These are phyloP conservation scores for Pythium phragmiticola DNA, from an alignment of 352 stramenopile species.

Conservation along the genomic window DNA sequence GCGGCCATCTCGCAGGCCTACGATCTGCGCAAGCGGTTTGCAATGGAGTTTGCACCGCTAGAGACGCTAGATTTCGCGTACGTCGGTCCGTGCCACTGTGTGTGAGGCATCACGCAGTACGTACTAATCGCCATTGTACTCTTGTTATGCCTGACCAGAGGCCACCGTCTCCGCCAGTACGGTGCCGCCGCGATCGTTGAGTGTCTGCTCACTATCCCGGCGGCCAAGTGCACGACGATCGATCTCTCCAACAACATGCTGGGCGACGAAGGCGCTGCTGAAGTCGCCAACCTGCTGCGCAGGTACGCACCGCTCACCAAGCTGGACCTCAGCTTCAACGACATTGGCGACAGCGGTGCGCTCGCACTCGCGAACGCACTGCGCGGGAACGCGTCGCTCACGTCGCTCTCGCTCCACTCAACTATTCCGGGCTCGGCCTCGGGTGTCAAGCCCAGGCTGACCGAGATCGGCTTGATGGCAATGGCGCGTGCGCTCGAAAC, in stretches of 20 bases:
- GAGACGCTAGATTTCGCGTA: constrained; percentile 41
- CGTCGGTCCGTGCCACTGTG: neutral
- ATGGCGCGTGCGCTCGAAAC: constrained; percentile 37
- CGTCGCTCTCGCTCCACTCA: constrained; percentile 47
- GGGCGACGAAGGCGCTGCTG: constrained; percentile 52
- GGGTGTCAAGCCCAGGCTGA: constrained; percentile 32
- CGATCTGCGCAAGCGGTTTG: constrained; percentile 54
- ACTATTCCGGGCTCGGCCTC: constrained; percentile 33
- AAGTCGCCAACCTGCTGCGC: constrained; percentile 41
- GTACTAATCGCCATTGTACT: neutral
- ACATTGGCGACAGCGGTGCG: constrained; percentile 57
- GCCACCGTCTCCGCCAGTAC: constrained; percentile 44
- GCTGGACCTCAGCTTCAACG: constrained; percentile 74
- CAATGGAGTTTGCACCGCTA: constrained; percentile 34
- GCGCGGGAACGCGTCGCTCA: constrained; percentile 41
- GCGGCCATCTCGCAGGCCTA: constrained; percentile 53
- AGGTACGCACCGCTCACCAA: constrained; percentile 35
- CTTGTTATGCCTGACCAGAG: constrained; percentile 21
- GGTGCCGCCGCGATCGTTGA: constrained; percentile 46
- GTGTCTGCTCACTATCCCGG: constrained; percentile 28
- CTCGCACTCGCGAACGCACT: constrained; percentile 43
- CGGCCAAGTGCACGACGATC: constrained; percentile 32
- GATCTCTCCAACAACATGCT: constrained; percentile 56
- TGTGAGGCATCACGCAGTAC: too few species aligned
- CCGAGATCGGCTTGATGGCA: constrained; percentile 38